Evolutionary conservation across 495 filamentous ascomycete genomes (phyloP), one percentile per base, ranked within the genome.

Genomic region (Aeminium ludgeri): DNA sequence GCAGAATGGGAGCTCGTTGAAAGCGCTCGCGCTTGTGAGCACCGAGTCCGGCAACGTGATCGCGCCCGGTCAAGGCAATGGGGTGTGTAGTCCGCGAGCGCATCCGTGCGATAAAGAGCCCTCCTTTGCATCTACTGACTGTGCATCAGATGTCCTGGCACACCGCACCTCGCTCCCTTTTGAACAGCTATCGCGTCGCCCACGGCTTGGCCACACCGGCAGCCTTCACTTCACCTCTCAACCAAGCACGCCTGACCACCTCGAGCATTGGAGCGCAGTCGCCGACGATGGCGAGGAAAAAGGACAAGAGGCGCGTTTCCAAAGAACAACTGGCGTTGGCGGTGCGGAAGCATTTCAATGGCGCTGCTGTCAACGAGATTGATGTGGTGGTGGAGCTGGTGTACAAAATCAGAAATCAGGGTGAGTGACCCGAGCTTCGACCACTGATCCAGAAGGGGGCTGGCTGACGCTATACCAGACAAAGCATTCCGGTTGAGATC

Each of bases 281-380:
- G 0, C 78, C 80, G n/a, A 82, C 77, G 15, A 82, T 82, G 68
- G 74, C 73, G 36, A 56, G 72, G 39, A 64, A 62, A 39, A 72
- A 69, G 54, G 66, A 72, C 23, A 62, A 73, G 38, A 56, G 80
- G 36, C 67, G 80, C 39, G 73, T 87, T 54, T 69, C 68, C 51
- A 80, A 82, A 54, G 76, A 86, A 19, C 72, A 86, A 50, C 67
- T 95, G 28, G 81, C 83, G n/a, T 67, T 76, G 42, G 68, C 78
- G 8, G 83, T 89, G 18, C 65, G 86, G 43, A 92, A 86, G 62
- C 82, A 93, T 57, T 93, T 95, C 59, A 93, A 93, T 54, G 77
- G 74, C 17, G 67, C 80, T 36, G 82, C 79, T 8, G 72, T 93
- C 10, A 76, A 75, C 39, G 86, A 95, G 59, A 84, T 77, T 48